A percentile compares a stretch with the other conserved stretches of the same genome.
These are phyloP conservation scores for Penicillium janthinellum DNA, from an alignment of 2,329 filamentous ascomycete species.

Conservation along the genomic window DNA sequence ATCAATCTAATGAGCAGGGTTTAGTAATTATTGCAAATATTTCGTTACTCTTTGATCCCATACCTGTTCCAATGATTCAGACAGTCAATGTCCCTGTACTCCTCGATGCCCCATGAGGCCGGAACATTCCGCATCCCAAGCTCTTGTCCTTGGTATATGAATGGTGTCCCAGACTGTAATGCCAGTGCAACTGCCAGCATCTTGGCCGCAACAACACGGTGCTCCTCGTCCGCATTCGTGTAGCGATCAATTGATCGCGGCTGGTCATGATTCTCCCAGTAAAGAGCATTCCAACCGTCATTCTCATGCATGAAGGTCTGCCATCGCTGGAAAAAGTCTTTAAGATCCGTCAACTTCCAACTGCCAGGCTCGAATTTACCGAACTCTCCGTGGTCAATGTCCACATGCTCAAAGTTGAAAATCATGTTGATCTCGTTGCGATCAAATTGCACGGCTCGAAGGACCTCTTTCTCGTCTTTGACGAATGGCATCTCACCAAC, in stretches of 20 bases:
- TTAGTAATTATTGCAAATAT: neutral
- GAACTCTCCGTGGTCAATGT: constrained; percentile 56
- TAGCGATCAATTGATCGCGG: constrained; percentile 62
- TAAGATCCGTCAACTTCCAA: constrained; percentile 57
- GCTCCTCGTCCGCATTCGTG: constrained; percentile 52
- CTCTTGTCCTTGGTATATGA: constrained; percentile 71
- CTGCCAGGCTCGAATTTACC: constrained; percentile 53
- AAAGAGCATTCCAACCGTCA: constrained; percentile 66
- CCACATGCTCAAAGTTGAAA: constrained; percentile 71
- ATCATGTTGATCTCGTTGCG: constrained; percentile 69
- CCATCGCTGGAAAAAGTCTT: constrained; percentile 58
- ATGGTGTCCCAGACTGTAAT: constrained; percentile 63
- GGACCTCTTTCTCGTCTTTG: constrained; percentile 51
- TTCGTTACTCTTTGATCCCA: constrained; percentile 18
- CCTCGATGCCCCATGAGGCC: constrained; percentile 59
- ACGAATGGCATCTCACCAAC: constrained; percentile 63
- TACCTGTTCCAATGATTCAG: constrained; percentile 58
- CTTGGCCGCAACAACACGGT: constrained; percentile 57
- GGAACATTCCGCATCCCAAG: constrained; percentile 68
- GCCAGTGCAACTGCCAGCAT: constrained; percentile 61
- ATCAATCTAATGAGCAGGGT: constrained; percentile 30
- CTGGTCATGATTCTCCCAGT: constrained; percentile 69
- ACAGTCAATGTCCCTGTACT: constrained; percentile 69
- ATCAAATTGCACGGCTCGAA: constrained; percentile 58
- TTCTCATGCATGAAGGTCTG: constrained; percentile 61